Evolutionary conservation across 2,329 filamentous ascomycete genomes (phyloP).

Genomic region (Neurospora sp.): DNA sequence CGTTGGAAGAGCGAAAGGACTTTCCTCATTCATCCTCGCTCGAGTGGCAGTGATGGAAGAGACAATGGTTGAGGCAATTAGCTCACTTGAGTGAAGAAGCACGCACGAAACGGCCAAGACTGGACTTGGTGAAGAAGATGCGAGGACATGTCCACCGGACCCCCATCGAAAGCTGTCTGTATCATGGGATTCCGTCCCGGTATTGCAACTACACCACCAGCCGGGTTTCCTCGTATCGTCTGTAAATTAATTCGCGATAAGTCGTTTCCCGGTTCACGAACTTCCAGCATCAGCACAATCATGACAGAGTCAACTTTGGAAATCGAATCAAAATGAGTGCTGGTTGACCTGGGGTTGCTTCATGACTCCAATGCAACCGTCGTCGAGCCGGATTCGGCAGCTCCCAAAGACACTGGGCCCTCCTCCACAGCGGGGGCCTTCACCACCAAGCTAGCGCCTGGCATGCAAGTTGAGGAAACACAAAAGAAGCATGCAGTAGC

Average conservation of each 20-base stretch:
- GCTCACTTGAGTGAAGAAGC: background rate
- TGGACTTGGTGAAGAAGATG: background rate
- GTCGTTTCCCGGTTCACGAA: background rate
- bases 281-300: background rate
- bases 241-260: background rate
- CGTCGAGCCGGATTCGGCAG: background rate
- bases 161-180: background rate
- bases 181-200: background rate
- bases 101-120: background rate
- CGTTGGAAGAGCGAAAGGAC: background rate
- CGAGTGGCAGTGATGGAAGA: background rate
- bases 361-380: background rate
- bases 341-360: background rate
- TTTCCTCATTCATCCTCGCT: background rate
- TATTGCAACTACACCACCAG: background rate
- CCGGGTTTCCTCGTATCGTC: background rate
- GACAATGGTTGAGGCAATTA: background rate
- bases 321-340: background rate
- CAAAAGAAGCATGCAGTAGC: background rate
- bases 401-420: background rate
- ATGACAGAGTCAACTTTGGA: background rate
- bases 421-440: background rate
- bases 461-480: background rate
- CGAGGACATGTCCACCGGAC: background rate
- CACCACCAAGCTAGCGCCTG: background rate